These are phyloP conservation scores for Suillus decipiens DNA, from an alignment of 768 basidiomycete species.

Conservation along the genomic window DNA sequence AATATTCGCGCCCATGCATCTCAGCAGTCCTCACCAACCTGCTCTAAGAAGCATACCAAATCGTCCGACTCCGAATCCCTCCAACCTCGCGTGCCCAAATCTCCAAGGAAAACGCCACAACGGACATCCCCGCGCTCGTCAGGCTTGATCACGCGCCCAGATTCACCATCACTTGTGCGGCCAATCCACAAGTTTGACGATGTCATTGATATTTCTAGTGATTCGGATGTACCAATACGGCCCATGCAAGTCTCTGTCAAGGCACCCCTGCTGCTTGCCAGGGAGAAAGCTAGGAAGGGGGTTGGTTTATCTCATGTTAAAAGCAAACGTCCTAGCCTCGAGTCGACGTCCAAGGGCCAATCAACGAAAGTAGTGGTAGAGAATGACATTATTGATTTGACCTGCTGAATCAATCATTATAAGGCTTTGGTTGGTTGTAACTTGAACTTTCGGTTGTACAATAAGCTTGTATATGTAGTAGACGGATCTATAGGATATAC, in stretches of 20 bases:
- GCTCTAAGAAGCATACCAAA: slow-evolving; percentile 9
- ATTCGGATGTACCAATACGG: slow-evolving; percentile 29
- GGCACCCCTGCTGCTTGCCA: slow-evolving; percentile 29
- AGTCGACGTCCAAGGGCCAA: neutral
- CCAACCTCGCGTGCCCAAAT: slow-evolving; percentile 26
- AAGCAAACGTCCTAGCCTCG: neutral
- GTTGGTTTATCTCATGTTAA: neutral
- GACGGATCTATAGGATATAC: neutral
- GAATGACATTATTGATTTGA: slow-evolving; percentile 44
- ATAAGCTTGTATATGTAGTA: neutral
- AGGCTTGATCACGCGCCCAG: slow-evolving; percentile 16
- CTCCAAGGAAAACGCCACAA: neutral
- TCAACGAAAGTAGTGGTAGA: neutral
- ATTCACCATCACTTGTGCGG: slow-evolving; percentile 11
- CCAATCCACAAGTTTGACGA: slow-evolving; percentile 12
- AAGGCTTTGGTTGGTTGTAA: neutral
- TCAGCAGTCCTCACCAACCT: slow-evolving; percentile 5
- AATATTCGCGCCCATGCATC: neutral
- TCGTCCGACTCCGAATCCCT: slow-evolving; percentile 24
- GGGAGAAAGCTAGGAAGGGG: slow-evolving; percentile 15
- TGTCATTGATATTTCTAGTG: slow-evolving; percentile 43
- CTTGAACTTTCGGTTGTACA: neutral
- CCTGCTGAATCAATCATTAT: slow-evolving; percentile 23
- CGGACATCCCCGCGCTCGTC: slow-evolving; percentile 15
- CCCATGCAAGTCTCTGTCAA: slow-evolving; percentile 3